phyloP scores from a whole-genome alignment of 2,329 filamentous ascomycete species.

The Hypoxylon sp. region DNA sequence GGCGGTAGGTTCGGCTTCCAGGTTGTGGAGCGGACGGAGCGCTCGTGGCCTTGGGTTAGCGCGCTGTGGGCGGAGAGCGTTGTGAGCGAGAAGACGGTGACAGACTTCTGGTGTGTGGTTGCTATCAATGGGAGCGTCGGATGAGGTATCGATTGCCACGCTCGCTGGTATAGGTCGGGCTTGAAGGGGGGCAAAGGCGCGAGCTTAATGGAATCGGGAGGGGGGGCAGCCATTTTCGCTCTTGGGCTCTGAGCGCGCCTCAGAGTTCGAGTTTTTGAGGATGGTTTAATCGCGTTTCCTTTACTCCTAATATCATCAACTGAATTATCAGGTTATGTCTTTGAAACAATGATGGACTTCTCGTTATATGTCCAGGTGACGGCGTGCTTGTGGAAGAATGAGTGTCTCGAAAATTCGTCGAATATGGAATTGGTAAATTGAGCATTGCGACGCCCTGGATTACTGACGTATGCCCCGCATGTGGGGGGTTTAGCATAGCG shows the following conservation, averaged over 20 bases:
- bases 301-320: background rate
- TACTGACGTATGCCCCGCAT: constrained; percentile 47
- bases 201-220: constrained; percentile 57
- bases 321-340: background rate
- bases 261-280: background rate
- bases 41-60: constrained; percentile 89
- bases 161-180: constrained; percentile 76
- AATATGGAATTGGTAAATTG: constrained; percentile 14
- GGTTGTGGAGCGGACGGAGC: constrained; percentile 85
- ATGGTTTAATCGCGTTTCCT: background rate
- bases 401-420: constrained; percentile 15
- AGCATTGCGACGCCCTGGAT: constrained; percentile 12
- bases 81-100: constrained; percentile 89
- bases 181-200: constrained; percentile 66
- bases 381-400: background rate
- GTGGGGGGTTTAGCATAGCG: constrained; percentile 28
- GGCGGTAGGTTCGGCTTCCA: constrained; percentile 84
- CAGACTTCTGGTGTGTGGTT: constrained; percentile 88
- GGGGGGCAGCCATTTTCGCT: constrained; percentile 31
- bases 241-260: constrained; percentile 1
- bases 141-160: constrained; percentile 90
- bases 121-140: constrained; percentile 89
- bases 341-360: background rate
- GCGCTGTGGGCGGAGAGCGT: constrained; percentile 84
- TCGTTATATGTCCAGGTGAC: background rate